Evolutionary conservation across 805 yeast genomes (phyloP), one percentile per base, ranked within the genome.

Genomic region (Starmerella apicola): DNA sequence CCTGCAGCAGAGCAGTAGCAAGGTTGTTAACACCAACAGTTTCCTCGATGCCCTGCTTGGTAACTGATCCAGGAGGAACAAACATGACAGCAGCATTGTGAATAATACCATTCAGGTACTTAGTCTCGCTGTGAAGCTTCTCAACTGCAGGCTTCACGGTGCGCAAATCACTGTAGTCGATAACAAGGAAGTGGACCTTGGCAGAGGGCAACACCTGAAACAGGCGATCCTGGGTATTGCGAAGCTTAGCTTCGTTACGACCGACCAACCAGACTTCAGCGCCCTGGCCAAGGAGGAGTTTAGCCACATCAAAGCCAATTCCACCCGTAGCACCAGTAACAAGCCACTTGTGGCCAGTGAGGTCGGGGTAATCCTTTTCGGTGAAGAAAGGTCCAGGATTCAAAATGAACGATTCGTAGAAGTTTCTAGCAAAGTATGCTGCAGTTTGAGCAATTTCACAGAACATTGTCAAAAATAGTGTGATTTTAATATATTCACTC

Each of bases 21-120:
- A 72, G 46, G 16, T 52, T 62, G 51, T 71, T 72, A 16, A 66
- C 63, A 8, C 72, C 76, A 30, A 68, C 53, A 38, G 66, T 70
- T 27, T 58, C 39, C 37, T 71, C 76, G 40, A 57, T 62, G 7
- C 71, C 72, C 52, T 71, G 72, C 9, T 51, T 44, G 4, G 74
- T 61, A 23, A 21, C 12, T 12, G 63, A 46, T 1, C 61, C 65
- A 19, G 34, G 37, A 3, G 69, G 65, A 2, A 66, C 35, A 22
- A 23, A 25, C 51, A 50, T 45, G n/a, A 48, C 44, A 10, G 54
- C 56, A 12, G 56, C 55, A 27, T 50, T 50, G 42, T 51, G 56
- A 18, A 53, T 36, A 21, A 53, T 35, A 9, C 56, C 56, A 32
- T 51, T 27, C 17, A 52, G 48, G 12, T n/a, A 4, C n/a, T 17